These are phyloP conservation scores for Litchi chinensis DNA, from an alignment of 345 rosid species.

Conservation along the genomic window DNA sequence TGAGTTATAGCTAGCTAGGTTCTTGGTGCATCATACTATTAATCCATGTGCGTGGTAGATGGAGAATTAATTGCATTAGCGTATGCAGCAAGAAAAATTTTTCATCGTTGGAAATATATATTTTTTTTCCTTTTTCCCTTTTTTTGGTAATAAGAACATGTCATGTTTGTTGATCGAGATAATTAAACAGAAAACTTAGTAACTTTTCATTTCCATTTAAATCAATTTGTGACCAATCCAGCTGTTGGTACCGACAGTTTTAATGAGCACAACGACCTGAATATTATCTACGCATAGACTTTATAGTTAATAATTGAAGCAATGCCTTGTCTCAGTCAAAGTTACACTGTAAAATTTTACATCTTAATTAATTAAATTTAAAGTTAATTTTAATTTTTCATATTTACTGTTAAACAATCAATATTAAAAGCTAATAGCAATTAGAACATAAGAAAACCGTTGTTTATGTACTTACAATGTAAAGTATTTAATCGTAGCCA, in stretches of 20 bases:
- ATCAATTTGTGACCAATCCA: neutral
- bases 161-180: neutral
- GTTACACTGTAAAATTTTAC: neutral
- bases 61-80: constrained; percentile 16
- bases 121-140: too few species aligned
- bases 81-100: neutral
- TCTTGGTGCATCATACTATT: neutral
- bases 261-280: neutral
- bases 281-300: neutral
- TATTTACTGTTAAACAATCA: too few species aligned
- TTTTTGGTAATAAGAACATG: neutral
- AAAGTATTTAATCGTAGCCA: too few species aligned
- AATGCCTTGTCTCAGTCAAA: neutral
- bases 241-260: neutral
- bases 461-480: too few species aligned
- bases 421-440: too few species aligned
- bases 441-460: too few species aligned
- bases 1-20: neutral
- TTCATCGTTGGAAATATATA: neutral
- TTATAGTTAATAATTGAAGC: neutral
- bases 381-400: too few species aligned
- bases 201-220: neutral
- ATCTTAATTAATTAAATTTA: neutral
- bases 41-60: neutral
- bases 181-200: neutral